Conservation (phyloP, 1,284 basidiomycete genomes). For the Boletus semigastroideus region DNA sequence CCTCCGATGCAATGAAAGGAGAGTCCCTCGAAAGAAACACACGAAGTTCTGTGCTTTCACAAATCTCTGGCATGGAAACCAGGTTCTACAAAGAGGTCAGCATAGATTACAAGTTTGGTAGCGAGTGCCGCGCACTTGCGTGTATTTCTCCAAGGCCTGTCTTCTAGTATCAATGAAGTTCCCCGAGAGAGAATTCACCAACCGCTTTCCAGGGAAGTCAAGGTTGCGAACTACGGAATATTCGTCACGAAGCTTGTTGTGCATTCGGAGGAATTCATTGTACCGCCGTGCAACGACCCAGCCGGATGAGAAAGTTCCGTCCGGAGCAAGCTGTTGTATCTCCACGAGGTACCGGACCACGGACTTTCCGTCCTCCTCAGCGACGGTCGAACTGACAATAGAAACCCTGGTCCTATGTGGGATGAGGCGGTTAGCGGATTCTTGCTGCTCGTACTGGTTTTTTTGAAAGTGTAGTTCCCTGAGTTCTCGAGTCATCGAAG, state of each 20-base stretch:
- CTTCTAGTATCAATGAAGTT: slow-evolving; percentile 83
- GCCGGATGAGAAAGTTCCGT: slow-evolving; percentile 74
- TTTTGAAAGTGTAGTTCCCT: slow-evolving; percentile 87
- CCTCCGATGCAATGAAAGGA: slow-evolving; percentile 64
- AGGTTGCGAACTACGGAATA: slow-evolving; percentile 65
- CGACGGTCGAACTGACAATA: slow-evolving; percentile 75
- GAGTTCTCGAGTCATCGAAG: slow-evolving; percentile 79
- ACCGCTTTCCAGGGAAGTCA: slow-evolving; percentile 89
- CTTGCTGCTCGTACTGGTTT: slow-evolving; percentile 88
- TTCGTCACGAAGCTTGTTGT: slow-evolving; percentile 78
- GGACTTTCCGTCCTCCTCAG: slow-evolving; percentile 82
- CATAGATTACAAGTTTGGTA: not conserved
- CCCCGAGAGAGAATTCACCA: slow-evolving; percentile 80
- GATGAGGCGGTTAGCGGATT: slow-evolving; percentile 78
- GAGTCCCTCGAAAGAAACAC: slow-evolving; percentile 87
- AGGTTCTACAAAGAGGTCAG: slow-evolving; percentile 52
- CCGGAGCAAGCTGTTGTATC: slow-evolving; percentile 79
- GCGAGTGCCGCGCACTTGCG: slow-evolving; percentile 62
- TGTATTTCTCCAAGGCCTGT: slow-evolving; percentile 81
- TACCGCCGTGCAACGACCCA: slow-evolving; percentile 94
- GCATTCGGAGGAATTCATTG: slow-evolving; percentile 91
- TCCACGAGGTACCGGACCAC: slow-evolving; percentile 94
- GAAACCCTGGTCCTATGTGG: slow-evolving; percentile 77
- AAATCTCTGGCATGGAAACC: slow-evolving; percentile 71
- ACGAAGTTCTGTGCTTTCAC: slow-evolving; percentile 81